A percentile compares a stretch with the other conserved stretches of the same genome.
Evolutionary conservation across 1,284 basidiomycete species (phyloP).

Genomic region (Austroboletus niveus): DNA sequence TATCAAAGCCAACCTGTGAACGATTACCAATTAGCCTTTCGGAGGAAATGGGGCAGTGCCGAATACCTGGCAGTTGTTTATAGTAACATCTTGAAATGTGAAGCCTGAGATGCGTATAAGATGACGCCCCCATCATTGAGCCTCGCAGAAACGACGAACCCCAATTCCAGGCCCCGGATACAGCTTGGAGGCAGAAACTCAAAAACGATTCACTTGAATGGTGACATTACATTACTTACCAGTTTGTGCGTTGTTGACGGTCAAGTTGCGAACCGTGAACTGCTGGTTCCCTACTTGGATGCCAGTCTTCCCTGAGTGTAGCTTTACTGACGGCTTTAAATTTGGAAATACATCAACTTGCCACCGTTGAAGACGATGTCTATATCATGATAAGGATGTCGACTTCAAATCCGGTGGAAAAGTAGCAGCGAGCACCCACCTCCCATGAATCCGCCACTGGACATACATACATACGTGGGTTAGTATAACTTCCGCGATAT

Average conservation of each 20-base stretch:
- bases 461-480: neutral
- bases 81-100: constrained; percentile 47
- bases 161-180: constrained; percentile 48
- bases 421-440: constrained; percentile 26
- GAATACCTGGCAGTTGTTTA: constrained; percentile 49
- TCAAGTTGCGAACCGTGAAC: constrained; percentile 54
- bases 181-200: constrained; percentile 22
- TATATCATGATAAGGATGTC: constrained; percentile 13
- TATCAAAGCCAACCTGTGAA: constrained; percentile 41
- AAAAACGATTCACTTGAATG: neutral
- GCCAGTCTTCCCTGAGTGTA: constrained; percentile 36
- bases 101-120: constrained; percentile 33
- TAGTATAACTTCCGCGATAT: neutral
- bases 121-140: neutral
- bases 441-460: constrained; percentile 57
- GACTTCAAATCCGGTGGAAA: neutral
- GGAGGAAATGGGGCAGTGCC: neutral
- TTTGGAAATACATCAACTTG: neutral
- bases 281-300: constrained; percentile 54
- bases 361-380: constrained; percentile 54
- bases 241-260: constrained; percentile 47
- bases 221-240: constrained; percentile 27
- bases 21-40: neutral
- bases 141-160: constrained; percentile 23
- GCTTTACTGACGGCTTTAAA: neutral